Evolutionary conservation across 805 yeast genomes (phyloP), one percentile per base, ranked within the genome.

Genomic region (Saccharomycopsis fermentans): DNA sequence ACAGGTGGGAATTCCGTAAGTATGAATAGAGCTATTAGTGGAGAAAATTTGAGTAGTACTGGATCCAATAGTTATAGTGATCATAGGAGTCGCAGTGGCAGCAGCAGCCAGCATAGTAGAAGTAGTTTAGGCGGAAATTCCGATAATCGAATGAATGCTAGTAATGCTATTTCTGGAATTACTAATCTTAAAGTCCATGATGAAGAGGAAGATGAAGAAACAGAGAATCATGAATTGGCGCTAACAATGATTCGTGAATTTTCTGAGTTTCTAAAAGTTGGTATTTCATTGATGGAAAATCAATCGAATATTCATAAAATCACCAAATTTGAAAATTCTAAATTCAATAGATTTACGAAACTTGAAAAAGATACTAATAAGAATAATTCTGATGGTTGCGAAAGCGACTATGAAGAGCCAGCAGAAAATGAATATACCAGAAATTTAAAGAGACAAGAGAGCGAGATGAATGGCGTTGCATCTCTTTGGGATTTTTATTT

Each of bases 401-500:
- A 14, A 14, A 34, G 29, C 19, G 34, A 32, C 24, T 26, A 53
- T 53, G 47, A 17, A 32, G 57, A 47, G 6, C 26, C 17, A 26
- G 39, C 40, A 9, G 6, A 16, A 11, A 26, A n/a, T 19, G 26
- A 52, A n/a, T 16, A 19, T 12, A 16, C 26, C 19, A 39, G 50
- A 14, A 40, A 43, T 19, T 52, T 57, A 14, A 56, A 55, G 36
- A 27, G 55, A 14, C 63, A 62, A 55, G 61, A 58, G 39, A 27
- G 53, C 8, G 64, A 62, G 52, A 43, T 43, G 50, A 62, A 50
- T 43, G 26, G 53, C 65, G 71, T 71, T 8, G 71, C 77, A 2
- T 65, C 74, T 1, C 72, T 81, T 2, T 85, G 90, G 90, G 76
- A 75, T 17, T 70, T 71, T 27, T 85, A 84, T 66, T 80, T 77